These are phyloP conservation scores for Schwanniomyces occidentalis DNA, from an alignment of 805 yeast species.

Conservation along the genomic window DNA sequence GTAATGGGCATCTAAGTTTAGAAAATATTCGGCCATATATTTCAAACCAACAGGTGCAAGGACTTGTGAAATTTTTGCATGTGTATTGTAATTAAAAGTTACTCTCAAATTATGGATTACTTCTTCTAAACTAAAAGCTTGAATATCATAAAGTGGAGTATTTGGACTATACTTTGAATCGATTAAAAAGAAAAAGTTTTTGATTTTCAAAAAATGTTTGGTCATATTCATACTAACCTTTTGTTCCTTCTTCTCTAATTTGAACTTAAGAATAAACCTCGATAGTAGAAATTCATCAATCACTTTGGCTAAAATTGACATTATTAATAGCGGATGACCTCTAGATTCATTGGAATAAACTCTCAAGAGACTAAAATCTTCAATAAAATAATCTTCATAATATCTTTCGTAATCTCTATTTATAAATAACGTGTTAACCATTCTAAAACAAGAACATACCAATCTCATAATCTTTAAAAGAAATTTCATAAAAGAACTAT, in stretches of 20 bases:
- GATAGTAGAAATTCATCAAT: conserved; percentile 15
- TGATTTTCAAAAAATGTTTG: conserved; percentile 10
- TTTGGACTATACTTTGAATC: neutral
- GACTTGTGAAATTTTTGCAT: conserved; percentile 8
- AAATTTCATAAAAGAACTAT: conserved; percentile 6
- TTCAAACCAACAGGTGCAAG: conserved; percentile 12
- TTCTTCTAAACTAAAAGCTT: conserved; percentile 7
- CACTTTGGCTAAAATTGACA: conserved; percentile 18
- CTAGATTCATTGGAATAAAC: conserved; percentile 20
- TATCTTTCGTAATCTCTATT: conserved; percentile 2
- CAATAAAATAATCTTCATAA: conserved; percentile 11
- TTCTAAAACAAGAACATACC: conserved; percentile 3
- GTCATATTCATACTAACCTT: conserved; percentile 6
- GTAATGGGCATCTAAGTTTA: conserved; percentile 8
- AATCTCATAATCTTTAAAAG: conserved; percentile 4
- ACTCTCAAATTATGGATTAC: conserved; percentile 10
- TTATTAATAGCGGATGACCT: conserved; percentile 18
- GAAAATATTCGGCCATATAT: conserved; percentile 9
- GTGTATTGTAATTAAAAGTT: conserved; percentile 5
- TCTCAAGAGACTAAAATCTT: conserved; percentile 23
- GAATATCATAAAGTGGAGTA: conserved; percentile 1
- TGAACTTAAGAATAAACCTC: conserved; percentile 1
- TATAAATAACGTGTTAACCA: neutral
- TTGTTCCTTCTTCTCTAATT: neutral
- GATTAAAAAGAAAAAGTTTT: conserved; percentile 6